A percentile compares a stretch with the other conserved stretches of the same genome.
Evolutionary conservation across 805 yeast species (phyloP).

Genomic region (Yamadazyma endophytica): DNA sequence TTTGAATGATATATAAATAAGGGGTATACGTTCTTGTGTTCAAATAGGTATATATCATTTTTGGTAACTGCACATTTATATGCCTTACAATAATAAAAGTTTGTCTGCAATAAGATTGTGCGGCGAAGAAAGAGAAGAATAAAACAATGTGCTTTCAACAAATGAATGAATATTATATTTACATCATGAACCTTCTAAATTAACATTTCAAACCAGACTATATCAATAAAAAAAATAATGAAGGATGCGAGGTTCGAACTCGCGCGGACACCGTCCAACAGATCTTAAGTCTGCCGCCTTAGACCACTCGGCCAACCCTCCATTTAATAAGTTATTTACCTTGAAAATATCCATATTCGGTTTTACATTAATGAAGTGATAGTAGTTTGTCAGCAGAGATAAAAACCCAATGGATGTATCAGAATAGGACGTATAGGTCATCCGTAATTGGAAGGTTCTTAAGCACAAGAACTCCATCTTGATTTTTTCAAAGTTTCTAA

Average conservation of each 20-base stretch:
- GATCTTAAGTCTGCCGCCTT: constrained; percentile 50
- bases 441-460: no score
- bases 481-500: no score
- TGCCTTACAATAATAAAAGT: constrained; percentile 2
- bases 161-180: no score
- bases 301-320: constrained; percentile 51
- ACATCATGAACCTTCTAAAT: no score
- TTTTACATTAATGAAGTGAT: no score
- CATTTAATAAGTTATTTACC: constrained; percentile 26
- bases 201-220: background rate
- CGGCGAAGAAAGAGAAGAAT: background rate
- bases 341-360: background rate
- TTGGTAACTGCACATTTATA: background rate
- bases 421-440: no score
- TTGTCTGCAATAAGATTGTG: constrained; percentile 1
- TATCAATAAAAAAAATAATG: constrained; percentile 27
- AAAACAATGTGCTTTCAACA: no score
- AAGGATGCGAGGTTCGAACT: constrained; percentile 51
- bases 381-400: no score
- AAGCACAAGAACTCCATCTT: no score
- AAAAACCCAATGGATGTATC: background rate
- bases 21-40: no score
- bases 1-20: no score
- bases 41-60: no score
- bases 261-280: constrained; percentile 48